phyloP scores from a whole-genome alignment of 2,329 filamentous ascomycete genomes.

The Calonectria henricotiae region DNA sequence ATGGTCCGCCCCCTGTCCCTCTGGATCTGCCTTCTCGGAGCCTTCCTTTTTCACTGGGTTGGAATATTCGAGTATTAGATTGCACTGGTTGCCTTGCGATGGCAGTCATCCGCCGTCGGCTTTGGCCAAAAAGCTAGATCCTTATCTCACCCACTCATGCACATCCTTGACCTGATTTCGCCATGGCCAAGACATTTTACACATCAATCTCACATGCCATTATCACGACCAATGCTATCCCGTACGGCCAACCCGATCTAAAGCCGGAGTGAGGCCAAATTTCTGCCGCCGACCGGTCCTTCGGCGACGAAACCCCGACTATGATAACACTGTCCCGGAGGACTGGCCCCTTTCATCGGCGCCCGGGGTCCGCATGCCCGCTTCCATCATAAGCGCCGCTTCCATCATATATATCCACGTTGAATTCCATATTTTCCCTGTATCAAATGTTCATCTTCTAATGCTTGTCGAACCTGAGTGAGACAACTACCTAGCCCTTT shows the following conservation, averaged over 20 bases:
- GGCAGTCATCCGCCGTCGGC: not conserved
- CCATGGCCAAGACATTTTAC: not conserved
- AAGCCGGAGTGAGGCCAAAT: not conserved
- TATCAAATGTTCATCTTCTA: no score
- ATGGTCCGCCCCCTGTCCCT: not conserved
- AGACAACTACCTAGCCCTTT: no score
- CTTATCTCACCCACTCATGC: not conserved
- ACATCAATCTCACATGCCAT: not conserved
- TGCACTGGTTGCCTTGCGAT: not conserved
- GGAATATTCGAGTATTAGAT: not conserved
- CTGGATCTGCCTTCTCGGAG: not conserved
- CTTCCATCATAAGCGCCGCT: not conserved
- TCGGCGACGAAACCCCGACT: slow-evolving; percentile 14
- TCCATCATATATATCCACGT: not conserved
- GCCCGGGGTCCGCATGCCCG: not conserved
- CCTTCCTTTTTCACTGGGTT: slow-evolving; percentile 19
- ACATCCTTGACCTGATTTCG: not conserved
- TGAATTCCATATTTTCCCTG: not conserved
- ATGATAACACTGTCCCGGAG: not conserved
- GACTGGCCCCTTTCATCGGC: not conserved
- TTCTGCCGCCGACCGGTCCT: slow-evolving; percentile 4
- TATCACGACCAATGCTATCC: not conserved
- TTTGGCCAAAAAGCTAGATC: not conserved
- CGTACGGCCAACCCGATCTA: not conserved
- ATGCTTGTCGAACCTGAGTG: not conserved